Conservation (phyloP, 495 filamentous ascomycete genomes). For the Tricharina praecox region DNA sequence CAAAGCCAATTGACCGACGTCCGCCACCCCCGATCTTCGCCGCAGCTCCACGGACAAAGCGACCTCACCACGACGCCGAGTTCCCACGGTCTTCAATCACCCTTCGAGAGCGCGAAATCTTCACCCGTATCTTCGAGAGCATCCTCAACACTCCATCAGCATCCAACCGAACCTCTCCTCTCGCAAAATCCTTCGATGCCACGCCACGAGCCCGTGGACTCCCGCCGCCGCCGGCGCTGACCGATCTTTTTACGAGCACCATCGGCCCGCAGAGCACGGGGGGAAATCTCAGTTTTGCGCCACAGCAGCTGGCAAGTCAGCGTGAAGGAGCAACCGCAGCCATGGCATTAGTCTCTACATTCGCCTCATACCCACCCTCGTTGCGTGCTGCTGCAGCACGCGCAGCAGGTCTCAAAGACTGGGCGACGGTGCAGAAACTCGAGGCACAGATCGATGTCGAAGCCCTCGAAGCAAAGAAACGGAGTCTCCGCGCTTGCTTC, state of each 20-base stretch:
- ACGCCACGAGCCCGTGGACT: background rate
- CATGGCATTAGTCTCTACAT: background rate
- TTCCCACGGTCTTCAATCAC: constrained; percentile 4
- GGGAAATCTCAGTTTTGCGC: background rate
- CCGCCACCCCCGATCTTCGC: background rate
- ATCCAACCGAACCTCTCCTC: background rate
- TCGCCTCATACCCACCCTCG: constrained; percentile 4
- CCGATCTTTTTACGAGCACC: constrained; percentile 20
- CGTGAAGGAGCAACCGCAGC: background rate
- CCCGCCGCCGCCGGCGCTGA: background rate
- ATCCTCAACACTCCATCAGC: constrained; percentile 14
- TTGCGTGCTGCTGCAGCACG: constrained; percentile 2
- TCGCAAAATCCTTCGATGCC: background rate
- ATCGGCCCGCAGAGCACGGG: constrained; percentile 17
- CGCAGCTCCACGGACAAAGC: constrained; percentile 2
- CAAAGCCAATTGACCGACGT: background rate
- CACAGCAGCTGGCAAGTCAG: background rate
- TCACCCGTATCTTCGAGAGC: constrained; percentile 23
- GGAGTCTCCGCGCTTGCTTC: constrained; percentile 8
- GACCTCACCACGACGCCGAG: background rate
- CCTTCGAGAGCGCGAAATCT: constrained; percentile 20
- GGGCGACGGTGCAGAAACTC: background rate
- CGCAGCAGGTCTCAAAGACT: constrained; percentile 12
- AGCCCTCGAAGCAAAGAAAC: background rate
- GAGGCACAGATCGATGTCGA: background rate